Percentiles rank a stretch among this genome's conserved stretches.
phyloP scores from a whole-genome alignment of 2,329 filamentous ascomycete species.

The Arthroderma sp. region DNA sequence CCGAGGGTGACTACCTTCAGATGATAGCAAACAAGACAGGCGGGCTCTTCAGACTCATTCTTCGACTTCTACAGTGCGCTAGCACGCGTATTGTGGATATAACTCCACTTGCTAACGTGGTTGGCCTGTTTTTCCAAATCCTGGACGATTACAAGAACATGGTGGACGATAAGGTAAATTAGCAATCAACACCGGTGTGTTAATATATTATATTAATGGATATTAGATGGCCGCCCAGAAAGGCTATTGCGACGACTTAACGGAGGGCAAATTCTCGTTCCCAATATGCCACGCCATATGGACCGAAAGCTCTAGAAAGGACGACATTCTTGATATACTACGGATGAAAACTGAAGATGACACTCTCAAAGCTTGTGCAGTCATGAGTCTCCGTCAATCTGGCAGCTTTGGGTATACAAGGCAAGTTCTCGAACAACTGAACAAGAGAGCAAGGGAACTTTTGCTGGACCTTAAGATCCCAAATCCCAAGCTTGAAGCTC shows the following conservation, averaged over 20 bases:
- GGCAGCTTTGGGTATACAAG: conserved; percentile 77
- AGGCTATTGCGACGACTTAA: conserved; percentile 34
- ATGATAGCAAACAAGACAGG: conserved; percentile 24
- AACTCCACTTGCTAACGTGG: conserved; percentile 10
- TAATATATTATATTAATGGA: not conserved
- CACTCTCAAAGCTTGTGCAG: conserved; percentile 77
- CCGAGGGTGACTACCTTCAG: conserved; percentile 17
- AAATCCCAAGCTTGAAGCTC: not conserved
- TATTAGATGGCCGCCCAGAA: conserved; percentile 27
- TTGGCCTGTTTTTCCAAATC: conserved; percentile 22
- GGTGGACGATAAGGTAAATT: conserved; percentile 10
- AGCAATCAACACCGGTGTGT: too few relatives aligned
- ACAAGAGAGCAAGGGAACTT: not conserved
- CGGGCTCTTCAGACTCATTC: conserved; percentile 16
- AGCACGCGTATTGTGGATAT: not conserved
- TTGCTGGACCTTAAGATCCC: not conserved
- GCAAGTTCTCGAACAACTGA: not conserved
- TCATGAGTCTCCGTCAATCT: conserved; percentile 78
- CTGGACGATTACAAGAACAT: conserved; percentile 23
- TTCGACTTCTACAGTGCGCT: conserved; percentile 17
- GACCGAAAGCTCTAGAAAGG: conserved; percentile 1
- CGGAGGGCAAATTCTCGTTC: conserved; percentile 34
- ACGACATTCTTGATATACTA: conserved; percentile 63
- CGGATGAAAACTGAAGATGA: conserved; percentile 71
- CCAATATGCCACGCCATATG: conserved; percentile 9